Evolutionary conservation across 1,284 basidiomycete genomes (phyloP).

Genomic region (Hymenochaete sp.): DNA sequence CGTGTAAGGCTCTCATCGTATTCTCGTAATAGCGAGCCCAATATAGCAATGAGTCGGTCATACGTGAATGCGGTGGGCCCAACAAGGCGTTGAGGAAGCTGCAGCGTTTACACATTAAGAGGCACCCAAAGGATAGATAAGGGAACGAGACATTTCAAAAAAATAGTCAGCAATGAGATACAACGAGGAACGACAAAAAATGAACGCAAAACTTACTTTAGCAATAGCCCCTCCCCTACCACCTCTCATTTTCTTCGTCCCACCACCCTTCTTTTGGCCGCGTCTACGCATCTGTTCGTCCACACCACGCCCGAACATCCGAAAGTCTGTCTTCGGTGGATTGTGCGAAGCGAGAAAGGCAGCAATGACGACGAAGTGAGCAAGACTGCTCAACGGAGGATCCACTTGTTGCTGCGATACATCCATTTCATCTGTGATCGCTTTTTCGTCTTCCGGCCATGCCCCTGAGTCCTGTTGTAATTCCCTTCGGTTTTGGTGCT

Average conservation of each 20-base stretch:
- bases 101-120: background rate
- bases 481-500: too few species aligned
- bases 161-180: too few species aligned
- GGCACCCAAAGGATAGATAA: background rate
- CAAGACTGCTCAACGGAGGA: conserved; percentile 43
- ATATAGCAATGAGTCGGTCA: conserved; percentile 76
- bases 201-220: conserved; percentile 14
- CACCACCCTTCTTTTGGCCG: conserved; percentile 36
- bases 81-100: conserved; percentile 72
- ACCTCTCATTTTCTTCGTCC: conserved; percentile 27
- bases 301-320: conserved; percentile 69
- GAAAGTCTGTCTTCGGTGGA: conserved; percentile 70
- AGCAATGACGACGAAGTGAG: conserved; percentile 73
- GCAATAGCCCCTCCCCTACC: conserved; percentile 18
- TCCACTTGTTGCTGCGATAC: background rate
- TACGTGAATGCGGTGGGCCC: conserved; percentile 78
- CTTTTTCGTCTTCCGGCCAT: background rate
- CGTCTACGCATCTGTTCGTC: conserved; percentile 58
- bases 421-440: background rate
- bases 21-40: conserved; percentile 78
- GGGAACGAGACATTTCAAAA: background rate
- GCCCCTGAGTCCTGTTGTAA: too few species aligned
- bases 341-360: conserved; percentile 84
- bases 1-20: conserved; percentile 42
- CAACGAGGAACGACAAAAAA: background rate